Evolutionary conservation across 2,329 filamentous ascomycete genomes (phyloP).

Genomic region (Macrophomina pseudophaseolina): DNA sequence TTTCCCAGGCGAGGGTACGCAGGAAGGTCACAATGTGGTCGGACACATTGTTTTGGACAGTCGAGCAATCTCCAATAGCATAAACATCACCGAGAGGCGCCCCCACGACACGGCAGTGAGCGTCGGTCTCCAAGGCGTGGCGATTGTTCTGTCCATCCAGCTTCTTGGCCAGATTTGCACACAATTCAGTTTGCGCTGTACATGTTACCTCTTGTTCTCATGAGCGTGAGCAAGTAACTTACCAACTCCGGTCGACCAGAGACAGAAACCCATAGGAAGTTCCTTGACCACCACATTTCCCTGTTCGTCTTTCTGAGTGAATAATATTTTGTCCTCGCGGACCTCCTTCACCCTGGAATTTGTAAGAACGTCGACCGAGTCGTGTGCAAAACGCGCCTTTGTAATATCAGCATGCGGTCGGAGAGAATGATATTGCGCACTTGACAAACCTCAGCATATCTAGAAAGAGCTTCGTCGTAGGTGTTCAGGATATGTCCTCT

Average conservation of each 20-base stretch:
- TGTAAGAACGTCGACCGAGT: slow-evolving; percentile 88
- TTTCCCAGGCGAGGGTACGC: slow-evolving; percentile 87
- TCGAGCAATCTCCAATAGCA: slow-evolving; percentile 93
- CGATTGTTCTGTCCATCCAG: slow-evolving; percentile 82
- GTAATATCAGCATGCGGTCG: not conserved
- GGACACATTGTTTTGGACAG: slow-evolving; percentile 95
- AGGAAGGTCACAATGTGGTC: slow-evolving; percentile 91
- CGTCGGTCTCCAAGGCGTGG: slow-evolving; percentile 92
- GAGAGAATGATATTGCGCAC: not conserved
- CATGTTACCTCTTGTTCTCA: not conserved
- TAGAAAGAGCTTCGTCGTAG: slow-evolving; percentile 92
- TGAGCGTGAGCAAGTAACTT: slow-evolving; percentile 33
- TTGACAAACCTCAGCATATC: slow-evolving; percentile 74
- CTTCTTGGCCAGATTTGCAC: slow-evolving; percentile 75
- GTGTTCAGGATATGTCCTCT: slow-evolving; percentile 96
- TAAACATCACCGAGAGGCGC: slow-evolving; percentile 94
- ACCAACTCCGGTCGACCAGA: slow-evolving; percentile 94
- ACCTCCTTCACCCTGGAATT: slow-evolving; percentile 95
- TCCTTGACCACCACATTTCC: slow-evolving; percentile 85
- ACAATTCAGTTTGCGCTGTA: slow-evolving; percentile 75
- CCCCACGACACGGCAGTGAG: slow-evolving; percentile 86
- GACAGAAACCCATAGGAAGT: slow-evolving; percentile 91
- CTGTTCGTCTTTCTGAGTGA: slow-evolving; percentile 78
- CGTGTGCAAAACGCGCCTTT: slow-evolving; percentile 79
- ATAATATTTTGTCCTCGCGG: slow-evolving; percentile 79